phyloP scores from a whole-genome alignment of 495 filamentous ascomycete species.

The Penicillium turbatum region DNA sequence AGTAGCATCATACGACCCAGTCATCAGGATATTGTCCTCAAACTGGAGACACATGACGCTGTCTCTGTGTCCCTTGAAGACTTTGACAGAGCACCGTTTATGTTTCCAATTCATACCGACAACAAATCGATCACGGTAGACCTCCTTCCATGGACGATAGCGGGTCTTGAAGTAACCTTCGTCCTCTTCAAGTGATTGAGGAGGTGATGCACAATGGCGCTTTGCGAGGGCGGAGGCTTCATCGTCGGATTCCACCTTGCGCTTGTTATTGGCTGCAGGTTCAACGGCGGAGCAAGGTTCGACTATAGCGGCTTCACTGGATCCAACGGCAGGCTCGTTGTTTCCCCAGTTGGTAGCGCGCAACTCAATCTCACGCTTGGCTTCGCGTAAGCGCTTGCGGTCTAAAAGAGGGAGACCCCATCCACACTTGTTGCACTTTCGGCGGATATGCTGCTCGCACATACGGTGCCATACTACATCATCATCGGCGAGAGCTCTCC shows the following conservation, averaged over 20 bases:
- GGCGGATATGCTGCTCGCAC: constrained; percentile 97
- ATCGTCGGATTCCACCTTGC: constrained; percentile 32
- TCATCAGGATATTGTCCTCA: constrained; percentile 85
- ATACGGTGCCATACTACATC: constrained; percentile 98
- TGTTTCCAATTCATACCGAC: constrained; percentile 96
- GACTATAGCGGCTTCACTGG: constrained; percentile 16
- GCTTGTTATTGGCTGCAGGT: constrained; percentile 31
- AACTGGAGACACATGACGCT: constrained; percentile 97
- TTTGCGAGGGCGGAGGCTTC: constrained; percentile 35
- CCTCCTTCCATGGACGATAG: constrained; percentile 83
- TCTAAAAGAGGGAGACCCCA: constrained; percentile 91
- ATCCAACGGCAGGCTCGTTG: constrained; percentile 21
- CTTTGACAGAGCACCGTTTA: constrained; percentile 74
- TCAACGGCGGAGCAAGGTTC: constrained; percentile 20
- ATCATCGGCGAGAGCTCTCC: constrained; percentile 85
- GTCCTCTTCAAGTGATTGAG: constrained; percentile 25
- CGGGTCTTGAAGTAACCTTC: constrained; percentile 47
- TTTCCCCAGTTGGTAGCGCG: constrained; percentile 54
- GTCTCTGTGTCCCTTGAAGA: constrained; percentile 85
- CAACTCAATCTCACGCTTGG: constrained; percentile 79
- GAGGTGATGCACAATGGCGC: constrained; percentile 33
- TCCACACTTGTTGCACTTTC: constrained; percentile 95
- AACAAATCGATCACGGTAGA: constrained; percentile 83
- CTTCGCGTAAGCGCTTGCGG: constrained; percentile 77
- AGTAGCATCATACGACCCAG: constrained; percentile 90